Conservation (phyloP, 2,329 filamentous ascomycete species). For the Westerdykella aurantiaca region DNA sequence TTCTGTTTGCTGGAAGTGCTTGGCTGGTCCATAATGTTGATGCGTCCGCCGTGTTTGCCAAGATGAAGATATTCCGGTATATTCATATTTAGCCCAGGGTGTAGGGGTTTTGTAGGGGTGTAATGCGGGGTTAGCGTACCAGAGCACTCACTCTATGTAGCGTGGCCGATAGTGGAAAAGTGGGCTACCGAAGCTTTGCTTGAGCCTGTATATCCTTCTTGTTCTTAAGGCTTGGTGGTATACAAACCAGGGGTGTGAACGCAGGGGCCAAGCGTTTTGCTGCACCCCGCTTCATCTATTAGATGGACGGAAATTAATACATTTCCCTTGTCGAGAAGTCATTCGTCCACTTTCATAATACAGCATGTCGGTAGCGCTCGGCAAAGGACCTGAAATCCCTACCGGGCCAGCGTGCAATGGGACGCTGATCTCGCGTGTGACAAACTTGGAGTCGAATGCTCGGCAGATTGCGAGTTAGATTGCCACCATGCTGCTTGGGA, state of each 20-base stretch:
- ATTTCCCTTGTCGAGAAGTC: background rate
- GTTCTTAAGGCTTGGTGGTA: conserved; percentile 6
- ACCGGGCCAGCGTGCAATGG: conserved; percentile 3
- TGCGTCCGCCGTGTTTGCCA: conserved; percentile 9
- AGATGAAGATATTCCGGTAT: conserved; percentile 14
- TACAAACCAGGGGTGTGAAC: conserved; percentile 3
- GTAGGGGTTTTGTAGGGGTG: background rate
- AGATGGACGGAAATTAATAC: background rate
- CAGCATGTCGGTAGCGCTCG: background rate
- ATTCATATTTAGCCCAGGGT: conserved; percentile 12
- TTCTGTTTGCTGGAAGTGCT: conserved; percentile 5
- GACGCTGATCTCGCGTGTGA: conserved; percentile 1
- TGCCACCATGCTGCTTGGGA: background rate
- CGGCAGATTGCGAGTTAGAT: conserved; percentile 1
- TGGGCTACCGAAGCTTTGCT: conserved; percentile 10
- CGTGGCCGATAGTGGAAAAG: conserved; percentile 4
- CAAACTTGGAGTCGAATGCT: conserved; percentile 2
- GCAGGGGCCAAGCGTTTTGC: conserved; percentile 5
- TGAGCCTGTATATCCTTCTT: conserved; percentile 14
- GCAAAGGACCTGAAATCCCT: background rate
- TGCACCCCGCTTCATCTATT: conserved; percentile 13
- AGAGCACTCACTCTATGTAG: conserved; percentile 8
- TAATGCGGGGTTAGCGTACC: conserved; percentile 15
- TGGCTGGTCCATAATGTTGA: conserved; percentile 3
- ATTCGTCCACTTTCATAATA: background rate